A percentile compares a stretch with the other conserved stretches of the same genome.
These are phyloP conservation scores for Xylaria acuta DNA, from an alignment of 495 filamentous ascomycete species.

Conservation along the genomic window DNA sequence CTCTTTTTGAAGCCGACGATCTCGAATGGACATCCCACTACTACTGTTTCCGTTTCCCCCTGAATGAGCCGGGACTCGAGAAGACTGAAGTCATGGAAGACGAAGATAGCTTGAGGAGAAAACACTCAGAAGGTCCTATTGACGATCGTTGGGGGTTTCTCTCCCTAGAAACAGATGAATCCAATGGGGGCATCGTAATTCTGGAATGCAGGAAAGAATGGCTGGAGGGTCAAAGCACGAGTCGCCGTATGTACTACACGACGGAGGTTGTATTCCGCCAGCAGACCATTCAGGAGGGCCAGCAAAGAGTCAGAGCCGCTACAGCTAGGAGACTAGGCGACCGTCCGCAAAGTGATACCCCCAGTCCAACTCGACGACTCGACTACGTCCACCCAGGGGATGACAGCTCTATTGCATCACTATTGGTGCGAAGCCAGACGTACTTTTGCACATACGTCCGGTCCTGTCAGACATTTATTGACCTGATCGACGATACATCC, in stretches of 20 bases:
- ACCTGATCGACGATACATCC: constrained; percentile 66
- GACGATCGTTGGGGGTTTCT: constrained; percentile 79
- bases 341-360: constrained; percentile 7
- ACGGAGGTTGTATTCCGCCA: constrained; percentile 60
- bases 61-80: constrained; percentile 44
- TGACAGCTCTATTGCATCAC: constrained; percentile 47
- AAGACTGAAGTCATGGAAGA: constrained; percentile 43
- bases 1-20: constrained; percentile 67
- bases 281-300: background rate
- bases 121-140: constrained; percentile 75
- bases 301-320: constrained; percentile 13
- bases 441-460: constrained; percentile 66
- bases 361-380: constrained; percentile 31
- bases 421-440: constrained; percentile 63
- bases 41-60: constrained; percentile 67
- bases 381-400: constrained; percentile 50
- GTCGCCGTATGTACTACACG: constrained; percentile 72
- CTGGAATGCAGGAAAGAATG: constrained; percentile 77
- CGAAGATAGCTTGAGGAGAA: constrained; percentile 65
- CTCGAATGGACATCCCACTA: constrained; percentile 75
- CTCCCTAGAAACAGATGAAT: constrained; percentile 67
- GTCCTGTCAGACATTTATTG: constrained; percentile 65
- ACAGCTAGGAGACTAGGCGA: constrained; percentile 28
- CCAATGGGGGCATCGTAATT: constrained; percentile 64
- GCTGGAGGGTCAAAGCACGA: constrained; percentile 63